Evolutionary conservation across 2,329 filamentous ascomycete species (phyloP), one percentile per base, ranked within the genome.

Genomic region (Botrytis hyacinthi): DNA sequence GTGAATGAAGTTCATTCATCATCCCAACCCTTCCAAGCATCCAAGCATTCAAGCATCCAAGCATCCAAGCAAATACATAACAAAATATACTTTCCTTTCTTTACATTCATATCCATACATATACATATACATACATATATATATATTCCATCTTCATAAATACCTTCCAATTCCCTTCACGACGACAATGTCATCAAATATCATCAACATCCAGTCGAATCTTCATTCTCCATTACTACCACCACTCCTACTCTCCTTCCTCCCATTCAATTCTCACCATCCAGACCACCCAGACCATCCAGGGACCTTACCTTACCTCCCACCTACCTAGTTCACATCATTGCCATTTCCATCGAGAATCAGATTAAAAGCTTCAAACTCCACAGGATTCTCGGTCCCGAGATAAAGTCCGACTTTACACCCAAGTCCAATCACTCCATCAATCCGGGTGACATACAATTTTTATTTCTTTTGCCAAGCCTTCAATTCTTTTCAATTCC

Each of bases 371-470:
- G n/a, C n/a, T 40, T 32, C 40, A 44, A 32, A 63, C 40, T 63
- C 61, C 61, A 63, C 37, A 29, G 1, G 16, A 5, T n/a, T n/a
- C 20, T 54, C 46, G 65, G 65, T 54, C 32, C 42, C 65, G 65
- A 67, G 35, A 37, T 6, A 57, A 57, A 57, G 51, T 57, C 51
- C 51, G n/a, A 29, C 51, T n/a, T 32, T 32, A 7, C 14, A 10
- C 51, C 14, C 26, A 57, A 29, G 8, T 20, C 3, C 32, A 54
- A 67, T 46, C 65, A 67, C 32, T 67, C 46, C 8, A 20, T 16
- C 46, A 67, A 54, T 40, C 35, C 65, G 14, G 35, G 65, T 54
- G 65, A 67, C 65, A 54, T 67, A 29, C 65, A 54, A 40, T n/a
- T 29, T n/a, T n/a, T 29, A 14, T 40, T n/a, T 29, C 46, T 20